Base-by-base conservation (phyloP, 75 land plant genomes). In the Cupressus sempervirens region DNA sequence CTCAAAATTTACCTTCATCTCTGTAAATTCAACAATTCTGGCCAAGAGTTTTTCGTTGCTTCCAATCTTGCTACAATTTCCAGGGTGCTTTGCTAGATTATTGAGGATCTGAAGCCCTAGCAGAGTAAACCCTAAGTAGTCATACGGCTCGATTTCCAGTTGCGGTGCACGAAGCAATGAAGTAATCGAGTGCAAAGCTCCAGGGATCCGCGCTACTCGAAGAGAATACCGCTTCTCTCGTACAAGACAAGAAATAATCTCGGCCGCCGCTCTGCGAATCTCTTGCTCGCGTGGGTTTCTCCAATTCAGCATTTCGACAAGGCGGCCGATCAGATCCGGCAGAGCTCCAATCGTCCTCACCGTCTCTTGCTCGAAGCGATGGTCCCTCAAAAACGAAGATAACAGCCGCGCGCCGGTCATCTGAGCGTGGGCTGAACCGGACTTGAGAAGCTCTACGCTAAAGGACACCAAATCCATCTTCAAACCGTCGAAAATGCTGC, bases 281-380 rank as follows among this genome's bases (percentile, higher is more conserved):
- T 91, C 91, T 50, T 92, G 92, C 81, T 97, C 96, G 29, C 84
- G 67, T 1, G 82, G 81, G 26, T 91, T 90, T 83, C 90, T 91
- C 99, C 99, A 97, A 67, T 91, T 92, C 83, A 95, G 83, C 93
- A 97, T 97, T 83, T 97, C 99, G 2, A 97, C 90, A 80, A 97
- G 86, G 36, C 94, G 86, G 79, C 94, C 98, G 16, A 94, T 88
- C 35, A 85, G 88, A 0, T 87, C 81, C 12, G 88, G 56, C 53
- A 87, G 91, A 1, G 84, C 87, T 4, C 98, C 98, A 68, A 97
- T 93, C 86, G 92, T 91, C 41, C 94, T 90, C 13, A 96, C 85
- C 3, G 98, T 93, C 12, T 91, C 93, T 38, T 83, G 86, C 10
- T 92, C 84, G 65, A 90, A 88, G 40, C 83, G 62, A 29, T 43